A percentile compares a stretch with the other conserved stretches of the same genome.
These are phyloP conservation scores for Coemansia sp. DNA, from an alignment of 192 early-diverging fungal species.

Conservation along the genomic window DNA sequence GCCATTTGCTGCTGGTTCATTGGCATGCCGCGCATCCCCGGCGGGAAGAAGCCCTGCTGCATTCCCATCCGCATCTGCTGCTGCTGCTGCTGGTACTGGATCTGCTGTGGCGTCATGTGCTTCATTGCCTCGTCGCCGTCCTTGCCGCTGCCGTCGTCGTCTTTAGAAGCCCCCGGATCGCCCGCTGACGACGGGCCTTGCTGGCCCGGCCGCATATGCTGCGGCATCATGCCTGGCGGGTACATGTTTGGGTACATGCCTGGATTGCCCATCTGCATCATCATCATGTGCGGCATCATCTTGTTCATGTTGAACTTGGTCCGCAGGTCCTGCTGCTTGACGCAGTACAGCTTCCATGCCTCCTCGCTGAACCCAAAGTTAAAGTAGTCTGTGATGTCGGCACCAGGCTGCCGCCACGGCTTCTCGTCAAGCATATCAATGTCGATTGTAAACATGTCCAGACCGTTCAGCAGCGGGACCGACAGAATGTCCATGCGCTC, in stretches of 20 bases:
- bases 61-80: constrained; percentile 43
- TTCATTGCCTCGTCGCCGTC: constrained; percentile 12
- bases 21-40: constrained; percentile 39
- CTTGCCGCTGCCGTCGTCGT: constrained; percentile 9
- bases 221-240: constrained; percentile 36
- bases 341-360: constrained; percentile 92
- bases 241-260: constrained; percentile 46
- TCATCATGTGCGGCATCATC: constrained; percentile 53
- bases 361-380: constrained; percentile 98
- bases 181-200: constrained; percentile 1
- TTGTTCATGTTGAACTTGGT: constrained; percentile 64
- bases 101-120: constrained; percentile 29
- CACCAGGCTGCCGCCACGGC: constrained; percentile 89
- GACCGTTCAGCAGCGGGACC: constrained; percentile 60
- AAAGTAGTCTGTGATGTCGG: constrained; percentile 98
- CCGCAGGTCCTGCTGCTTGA: constrained; percentile 88
- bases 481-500: constrained; percentile 45
- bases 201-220: constrained; percentile 17
- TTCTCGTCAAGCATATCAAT: constrained; percentile 94
- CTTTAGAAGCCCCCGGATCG: neutral
- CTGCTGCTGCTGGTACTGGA: constrained; percentile 27
- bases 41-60: constrained; percentile 36
- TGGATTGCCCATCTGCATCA: constrained; percentile 47
- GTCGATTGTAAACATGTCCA: constrained; percentile 86
- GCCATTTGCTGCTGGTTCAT: constrained; percentile 37